Evolutionary conservation across 78 protist genomes (phyloP), one percentile per base, ranked within the genome.

Genomic region (Creolimax fragrantissima): DNA sequence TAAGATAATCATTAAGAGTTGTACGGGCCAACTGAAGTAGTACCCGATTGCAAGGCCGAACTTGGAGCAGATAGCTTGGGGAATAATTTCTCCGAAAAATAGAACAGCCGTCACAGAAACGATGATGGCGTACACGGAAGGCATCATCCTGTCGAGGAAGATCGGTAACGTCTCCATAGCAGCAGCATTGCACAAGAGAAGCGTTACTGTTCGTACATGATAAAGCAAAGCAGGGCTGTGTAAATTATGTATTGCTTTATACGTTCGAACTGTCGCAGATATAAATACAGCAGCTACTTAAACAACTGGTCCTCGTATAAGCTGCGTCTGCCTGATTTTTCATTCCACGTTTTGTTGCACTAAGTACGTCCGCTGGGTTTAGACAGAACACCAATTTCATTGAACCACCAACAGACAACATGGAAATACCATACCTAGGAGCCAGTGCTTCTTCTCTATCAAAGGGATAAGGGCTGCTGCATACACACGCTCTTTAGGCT

Each of bases 81-180:
- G 96, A 42, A 95, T 93, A 84, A 94, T 93, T 85, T 96, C 97
- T 3, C 97, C 97, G 35, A 96, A 96, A 83, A 95, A 0, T 42
- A 96, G 94, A 3, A 95, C 95, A 7, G 58, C 41, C 17, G 95
- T 92, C 85, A 94, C 96, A 2, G 94, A 89, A 7, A 96, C 6
- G 81, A 88, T 41, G 67, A 96, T 35, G 42, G 97, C 97, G 43
- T 91, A 17, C 32, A 32, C 5, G 11, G 91, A 47, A 2, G 91
- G 39, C 7, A 93, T 89, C 43, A 96, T 5, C 35, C 41, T 3
- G 92, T 96, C 95, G n/a, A 96, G 85, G 6, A 91, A 95, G 83
- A 96, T 42, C 44, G 97, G 97, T n/a, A 96, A 92, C 4, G 95
- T 89, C 66, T 96, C 97, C 95, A 92, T 94, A 2, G 95, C 95